A percentile compares a stretch with the other conserved stretches of the same genome.
Conservation (phyloP, 768 basidiomycete species). For the Suillus placidus region DNA sequence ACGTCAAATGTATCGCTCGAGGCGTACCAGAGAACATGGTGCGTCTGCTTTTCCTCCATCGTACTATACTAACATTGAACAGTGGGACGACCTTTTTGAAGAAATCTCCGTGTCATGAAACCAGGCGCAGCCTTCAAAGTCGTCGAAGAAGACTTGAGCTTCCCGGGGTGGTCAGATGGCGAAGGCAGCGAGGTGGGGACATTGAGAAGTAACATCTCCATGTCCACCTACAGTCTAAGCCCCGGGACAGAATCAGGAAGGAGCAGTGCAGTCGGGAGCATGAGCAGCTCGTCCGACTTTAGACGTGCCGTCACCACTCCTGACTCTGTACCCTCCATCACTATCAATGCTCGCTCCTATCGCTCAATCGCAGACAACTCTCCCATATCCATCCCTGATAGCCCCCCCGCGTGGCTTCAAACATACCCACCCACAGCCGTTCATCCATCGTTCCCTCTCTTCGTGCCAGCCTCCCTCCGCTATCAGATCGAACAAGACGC, state of each 20-base stretch:
- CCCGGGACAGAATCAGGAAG: not conserved
- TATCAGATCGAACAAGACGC: not conserved
- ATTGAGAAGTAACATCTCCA: not conserved
- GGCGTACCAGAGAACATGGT: conserved; percentile 78
- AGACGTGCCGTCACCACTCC: not conserved
- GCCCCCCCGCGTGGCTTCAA: not conserved
- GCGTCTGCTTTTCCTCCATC: conserved; percentile 11
- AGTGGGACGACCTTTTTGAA: conserved; percentile 74
- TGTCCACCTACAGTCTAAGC: not conserved
- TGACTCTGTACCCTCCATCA: not conserved
- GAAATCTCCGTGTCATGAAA: conserved; percentile 77
- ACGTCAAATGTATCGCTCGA: conserved; percentile 51
- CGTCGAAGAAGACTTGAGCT: conserved; percentile 75
- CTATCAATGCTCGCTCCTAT: not conserved
- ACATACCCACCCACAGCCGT: not conserved
- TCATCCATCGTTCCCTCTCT: not conserved
- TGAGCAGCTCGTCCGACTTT: not conserved
- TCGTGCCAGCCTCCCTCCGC: not conserved
- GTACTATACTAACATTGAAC: not conserved
- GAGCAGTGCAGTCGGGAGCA: not conserved
- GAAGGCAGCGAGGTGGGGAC: conserved; percentile 7
- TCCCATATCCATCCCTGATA: conserved; percentile 6
- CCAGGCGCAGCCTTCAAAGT: conserved; percentile 77
- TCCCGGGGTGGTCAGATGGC: conserved; percentile 52
- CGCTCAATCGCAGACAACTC: conserved; percentile 17